phyloP scores from a whole-genome alignment of 2,329 filamentous ascomycete genomes.

The Pseudocercospora ulei region DNA sequence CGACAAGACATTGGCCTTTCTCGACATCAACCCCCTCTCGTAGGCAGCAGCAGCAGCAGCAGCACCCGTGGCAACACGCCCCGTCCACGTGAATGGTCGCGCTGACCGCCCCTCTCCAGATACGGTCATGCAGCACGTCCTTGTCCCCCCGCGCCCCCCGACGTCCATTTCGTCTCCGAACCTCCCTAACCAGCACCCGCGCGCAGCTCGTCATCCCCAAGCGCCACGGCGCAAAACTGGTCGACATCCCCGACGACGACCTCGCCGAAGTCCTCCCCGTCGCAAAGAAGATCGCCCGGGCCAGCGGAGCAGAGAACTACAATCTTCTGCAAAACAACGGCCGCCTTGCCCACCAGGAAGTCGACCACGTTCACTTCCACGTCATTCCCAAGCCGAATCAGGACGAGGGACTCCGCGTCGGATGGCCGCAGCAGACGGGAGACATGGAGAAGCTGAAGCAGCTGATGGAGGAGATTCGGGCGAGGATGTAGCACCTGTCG shows the following conservation, averaged over 20 bases:
- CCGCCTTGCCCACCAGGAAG: conserved; percentile 76
- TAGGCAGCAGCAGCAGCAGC: conserved; percentile 8
- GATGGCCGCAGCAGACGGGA: conserved; percentile 64
- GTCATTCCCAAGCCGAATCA: conserved; percentile 94
- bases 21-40: conserved; percentile 78
- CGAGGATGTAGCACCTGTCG: conserved; percentile 82
- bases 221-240: conserved; percentile 80
- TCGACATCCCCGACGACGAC: conserved; percentile 84
- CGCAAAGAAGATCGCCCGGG: conserved; percentile 72
- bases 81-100: neutral
- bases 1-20: conserved; percentile 86
- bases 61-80: neutral
- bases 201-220: conserved; percentile 92
- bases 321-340: conserved; percentile 98
- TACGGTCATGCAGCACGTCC: conserved; percentile 71
- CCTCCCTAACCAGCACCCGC: neutral
- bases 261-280: conserved; percentile 75
- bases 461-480: conserved; percentile 72
- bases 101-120: conserved; percentile 20
- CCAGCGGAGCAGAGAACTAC: conserved; percentile 68
- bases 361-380: conserved; percentile 85
- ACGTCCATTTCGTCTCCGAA: conserved; percentile 9
- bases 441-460: conserved; percentile 78
- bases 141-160: conserved; percentile 10
- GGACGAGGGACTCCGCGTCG: conserved; percentile 65